Conservation (phyloP, 2,329 filamentous ascomycete species). For the Cladosporium sphaerospermum region DNA sequence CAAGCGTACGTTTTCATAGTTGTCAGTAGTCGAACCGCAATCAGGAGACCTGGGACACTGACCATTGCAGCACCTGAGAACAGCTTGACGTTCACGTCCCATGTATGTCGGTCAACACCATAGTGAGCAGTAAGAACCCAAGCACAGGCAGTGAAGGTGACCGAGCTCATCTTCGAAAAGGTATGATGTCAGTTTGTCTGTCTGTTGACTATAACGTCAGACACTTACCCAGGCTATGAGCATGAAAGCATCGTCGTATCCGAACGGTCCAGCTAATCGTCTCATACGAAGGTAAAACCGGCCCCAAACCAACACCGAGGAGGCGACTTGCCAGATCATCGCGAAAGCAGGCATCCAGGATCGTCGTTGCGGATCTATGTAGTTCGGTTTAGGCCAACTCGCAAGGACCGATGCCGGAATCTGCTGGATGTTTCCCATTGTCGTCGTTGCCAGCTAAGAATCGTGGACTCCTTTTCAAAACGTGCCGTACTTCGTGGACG, state of each 20-base stretch:
- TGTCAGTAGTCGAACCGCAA: neutral
- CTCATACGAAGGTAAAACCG: conserved; percentile 19
- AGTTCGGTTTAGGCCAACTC: conserved; percentile 12
- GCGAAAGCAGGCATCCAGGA: conserved; percentile 22
- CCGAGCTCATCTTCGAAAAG: conserved; percentile 14
- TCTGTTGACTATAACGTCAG: neutral
- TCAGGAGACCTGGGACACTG: neutral
- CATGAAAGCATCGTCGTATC: conserved; percentile 20
- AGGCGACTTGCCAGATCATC: conserved; percentile 16
- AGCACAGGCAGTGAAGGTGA: conserved; percentile 17
- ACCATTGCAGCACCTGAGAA: conserved; percentile 18
- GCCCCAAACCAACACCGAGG: conserved; percentile 17
- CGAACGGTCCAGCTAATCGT: conserved; percentile 19
- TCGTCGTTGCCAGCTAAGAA: neutral
- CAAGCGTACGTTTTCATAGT: conserved; percentile 11
- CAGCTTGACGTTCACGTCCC: conserved; percentile 17
- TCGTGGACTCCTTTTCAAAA: neutral
- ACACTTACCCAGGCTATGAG: conserved; percentile 17
- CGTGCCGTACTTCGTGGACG: neutral
- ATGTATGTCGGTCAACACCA: conserved; percentile 21
- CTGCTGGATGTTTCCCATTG: conserved; percentile 13
- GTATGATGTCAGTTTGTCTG: neutral
- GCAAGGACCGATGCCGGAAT: conserved; percentile 11
- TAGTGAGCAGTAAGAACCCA: conserved; percentile 15
- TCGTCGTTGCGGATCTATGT: conserved; percentile 15